phyloP scores from a whole-genome alignment of 345 rosid species.

The Syzygium grande region DNA sequence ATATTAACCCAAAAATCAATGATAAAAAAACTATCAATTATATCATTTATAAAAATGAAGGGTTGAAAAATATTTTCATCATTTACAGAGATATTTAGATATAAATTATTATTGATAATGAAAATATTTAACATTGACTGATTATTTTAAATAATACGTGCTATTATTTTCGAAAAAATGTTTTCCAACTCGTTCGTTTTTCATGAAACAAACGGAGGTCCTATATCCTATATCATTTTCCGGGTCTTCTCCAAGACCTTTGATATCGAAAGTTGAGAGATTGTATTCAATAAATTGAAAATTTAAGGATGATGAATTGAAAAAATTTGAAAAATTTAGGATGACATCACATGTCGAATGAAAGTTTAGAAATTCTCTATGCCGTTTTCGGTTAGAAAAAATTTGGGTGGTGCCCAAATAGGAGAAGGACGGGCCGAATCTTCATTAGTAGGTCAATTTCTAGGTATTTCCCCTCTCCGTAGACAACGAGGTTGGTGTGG shows the following conservation, averaged over 20 bases:
- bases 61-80: too few species aligned
- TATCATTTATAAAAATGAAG: too few species aligned
- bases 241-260: not conserved
- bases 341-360: not conserved
- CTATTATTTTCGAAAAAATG: too few species aligned
- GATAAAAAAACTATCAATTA: too few species aligned
- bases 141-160: too few species aligned
- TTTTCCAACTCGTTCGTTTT: too few species aligned
- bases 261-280: not conserved
- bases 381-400: accelerated
- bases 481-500: not conserved
- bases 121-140: too few species aligned
- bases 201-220: not conserved
- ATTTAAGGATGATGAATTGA: not conserved
- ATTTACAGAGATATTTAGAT: too few species aligned
- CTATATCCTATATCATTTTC: not conserved
- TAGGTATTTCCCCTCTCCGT: not conserved
- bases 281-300: not conserved
- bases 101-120: too few species aligned
- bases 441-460: not conserved
- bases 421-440: not conserved
- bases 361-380: not conserved
- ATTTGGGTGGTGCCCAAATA: not conserved
- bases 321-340: too few species aligned
- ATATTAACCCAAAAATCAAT: too few species aligned